Evolutionary conservation across 2,329 filamentous ascomycete genomes (phyloP).

Genomic region (Epichloe elymi): DNA sequence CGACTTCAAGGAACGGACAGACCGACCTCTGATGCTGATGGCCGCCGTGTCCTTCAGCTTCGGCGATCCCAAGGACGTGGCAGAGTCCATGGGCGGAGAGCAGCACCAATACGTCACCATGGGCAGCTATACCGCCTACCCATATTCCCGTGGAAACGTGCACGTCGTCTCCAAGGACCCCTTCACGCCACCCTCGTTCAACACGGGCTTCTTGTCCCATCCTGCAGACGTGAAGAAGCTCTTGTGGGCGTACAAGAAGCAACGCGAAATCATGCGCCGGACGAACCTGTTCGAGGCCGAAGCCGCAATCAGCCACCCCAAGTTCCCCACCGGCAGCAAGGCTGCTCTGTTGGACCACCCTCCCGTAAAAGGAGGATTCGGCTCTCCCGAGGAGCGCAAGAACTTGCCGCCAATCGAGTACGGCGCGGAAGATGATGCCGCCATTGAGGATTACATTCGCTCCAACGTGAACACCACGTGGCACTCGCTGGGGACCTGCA

Average conservation of each 20-base stretch:
- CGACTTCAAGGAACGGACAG: slow-evolving; percentile 31
- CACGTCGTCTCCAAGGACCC: slow-evolving; percentile 38
- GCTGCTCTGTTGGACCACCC: slow-evolving; percentile 19
- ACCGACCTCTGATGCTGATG: slow-evolving; percentile 36
- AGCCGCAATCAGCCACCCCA: slow-evolving; percentile 25
- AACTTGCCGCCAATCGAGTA: slow-evolving; percentile 26
- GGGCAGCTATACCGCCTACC: slow-evolving; percentile 42
- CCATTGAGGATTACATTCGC: slow-evolving; percentile 30
- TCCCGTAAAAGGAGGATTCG: slow-evolving; percentile 8
- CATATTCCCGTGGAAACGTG: slow-evolving; percentile 46
- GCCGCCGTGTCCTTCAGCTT: slow-evolving; percentile 18
- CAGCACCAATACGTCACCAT: slow-evolving; percentile 35
- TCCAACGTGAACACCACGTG: slow-evolving; percentile 26
- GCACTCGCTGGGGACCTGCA: slow-evolving; percentile 37
- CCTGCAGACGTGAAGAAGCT: slow-evolving; percentile 42
- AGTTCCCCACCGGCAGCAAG: slow-evolving; percentile 27
- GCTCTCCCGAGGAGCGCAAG: slow-evolving; percentile 16
- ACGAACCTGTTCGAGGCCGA: slow-evolving; percentile 38
- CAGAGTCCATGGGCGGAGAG: not conserved
- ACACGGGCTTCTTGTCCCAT: slow-evolving; percentile 35
- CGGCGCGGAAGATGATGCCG: slow-evolving; percentile 31
- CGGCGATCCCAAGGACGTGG: slow-evolving; percentile 1
- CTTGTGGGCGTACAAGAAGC: slow-evolving; percentile 51
- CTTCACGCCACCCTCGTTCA: slow-evolving; percentile 37
- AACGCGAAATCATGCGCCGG: slow-evolving; percentile 45